Evolutionary conservation across 2,329 filamentous ascomycete species (phyloP), one percentile per base, ranked within the genome.

Genomic region (Fusarium nanum): DNA sequence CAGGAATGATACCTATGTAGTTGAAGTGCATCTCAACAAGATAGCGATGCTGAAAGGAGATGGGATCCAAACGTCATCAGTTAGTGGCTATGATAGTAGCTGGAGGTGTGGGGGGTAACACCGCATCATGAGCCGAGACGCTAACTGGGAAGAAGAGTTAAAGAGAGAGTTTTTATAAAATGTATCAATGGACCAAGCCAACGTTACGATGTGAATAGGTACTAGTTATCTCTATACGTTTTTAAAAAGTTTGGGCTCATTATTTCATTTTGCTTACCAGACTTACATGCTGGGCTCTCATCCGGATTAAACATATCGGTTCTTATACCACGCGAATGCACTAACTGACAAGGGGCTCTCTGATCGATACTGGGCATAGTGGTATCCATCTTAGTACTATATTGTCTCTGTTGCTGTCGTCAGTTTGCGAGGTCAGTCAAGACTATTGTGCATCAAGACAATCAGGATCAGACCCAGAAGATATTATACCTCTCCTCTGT

Each of bases 31-130:
- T 40, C 22, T 46, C 23, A 54, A 37, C 34, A 37, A n/a, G 34
- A 37, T 30, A 34, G 27, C 53, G 52, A 67, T 40, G 34, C 44
- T 53, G 28, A 7, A 27, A 52, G 53, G 32, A 28, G 20, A 54
- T 32, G 22, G 45, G 34, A 55, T 58, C 28, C 30, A 34, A 52
- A 68, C 59, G 64, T 68, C 55, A 56, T 64, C 34, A 65, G 59
- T 42, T 64, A 53, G 64, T 37, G 60, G 64, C 49, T 62, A 42
- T 37, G 45, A 44, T 56, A 37, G 34, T 37, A n/a, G 34, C 34
- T 37, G 34, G 34, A 37, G 41, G 41, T 68, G 55, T 57, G 56
- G 63, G 28, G 50, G 53, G 34, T 56, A 25, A 63, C 64, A 68
- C 59, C 58, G 37, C 64, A 64, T 59, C 40, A 34, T 52, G 60